A percentile compares a stretch with the other conserved stretches of the same genome.
These are phyloP conservation scores for Verticillium nubilum DNA, from an alignment of 2,329 filamentous ascomycete species.

Conservation along the genomic window DNA sequence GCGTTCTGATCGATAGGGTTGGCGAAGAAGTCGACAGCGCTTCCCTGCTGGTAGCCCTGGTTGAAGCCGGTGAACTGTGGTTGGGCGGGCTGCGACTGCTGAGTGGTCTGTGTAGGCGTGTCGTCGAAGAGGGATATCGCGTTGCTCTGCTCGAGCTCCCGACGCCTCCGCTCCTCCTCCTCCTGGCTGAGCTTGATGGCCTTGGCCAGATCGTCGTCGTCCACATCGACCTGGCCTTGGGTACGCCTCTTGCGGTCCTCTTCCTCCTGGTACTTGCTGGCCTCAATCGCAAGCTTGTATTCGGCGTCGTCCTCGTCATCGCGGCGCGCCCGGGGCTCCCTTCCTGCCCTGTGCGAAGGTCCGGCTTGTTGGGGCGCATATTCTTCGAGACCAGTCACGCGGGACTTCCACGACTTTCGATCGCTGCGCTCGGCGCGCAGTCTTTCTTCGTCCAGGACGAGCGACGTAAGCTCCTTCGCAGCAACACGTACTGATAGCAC, in stretches of 20 bases:
- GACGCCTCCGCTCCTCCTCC: slow-evolving; percentile 84
- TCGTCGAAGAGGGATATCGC: slow-evolving; percentile 87
- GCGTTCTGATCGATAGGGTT: slow-evolving; percentile 82
- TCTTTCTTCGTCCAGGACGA: slow-evolving; percentile 91
- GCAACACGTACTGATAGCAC: slow-evolving; percentile 74
- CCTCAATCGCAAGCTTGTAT: slow-evolving; percentile 85
- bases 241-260: slow-evolving; percentile 76
- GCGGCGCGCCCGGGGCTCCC: slow-evolving; percentile 43
- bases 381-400: slow-evolving; percentile 90
- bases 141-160: slow-evolving; percentile 82
- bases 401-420: slow-evolving; percentile 92
- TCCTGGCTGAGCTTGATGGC: slow-evolving; percentile 92
- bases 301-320: slow-evolving; percentile 84
- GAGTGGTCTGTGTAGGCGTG: slow-evolving; percentile 44
- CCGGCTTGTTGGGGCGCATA: slow-evolving; percentile 45
- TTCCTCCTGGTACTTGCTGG: slow-evolving; percentile 91
- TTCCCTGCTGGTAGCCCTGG: slow-evolving; percentile 95
- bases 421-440: slow-evolving; percentile 85
- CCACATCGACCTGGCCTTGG: slow-evolving; percentile 42
- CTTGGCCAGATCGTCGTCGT: slow-evolving; percentile 88
- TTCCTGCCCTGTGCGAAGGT: slow-evolving; percentile 29
- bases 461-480: slow-evolving; percentile 88
- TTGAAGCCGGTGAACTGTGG: slow-evolving; percentile 86
- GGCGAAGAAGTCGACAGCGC: slow-evolving; percentile 93
- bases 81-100: slow-evolving; percentile 41